Evolutionary conservation across 306 rosid genomes (phyloP).

Genomic region (Rosa multiflora): DNA sequence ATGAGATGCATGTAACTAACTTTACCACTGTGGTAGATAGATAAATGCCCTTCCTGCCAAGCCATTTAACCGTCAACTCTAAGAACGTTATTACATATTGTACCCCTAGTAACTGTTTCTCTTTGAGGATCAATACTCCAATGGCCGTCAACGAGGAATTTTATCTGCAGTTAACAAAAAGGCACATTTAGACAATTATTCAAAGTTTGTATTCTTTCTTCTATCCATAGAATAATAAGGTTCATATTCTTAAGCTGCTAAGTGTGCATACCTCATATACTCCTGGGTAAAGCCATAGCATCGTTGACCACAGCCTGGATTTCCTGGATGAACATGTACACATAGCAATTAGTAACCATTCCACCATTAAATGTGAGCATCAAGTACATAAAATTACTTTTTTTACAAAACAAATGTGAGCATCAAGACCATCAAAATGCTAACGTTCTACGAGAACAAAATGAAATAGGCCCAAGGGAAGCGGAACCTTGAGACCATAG

Average conservation of each 20-base stretch:
- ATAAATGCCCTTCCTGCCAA: conserved; percentile 21
- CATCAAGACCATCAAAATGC: not conserved
- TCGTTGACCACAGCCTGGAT: conserved; percentile 66
- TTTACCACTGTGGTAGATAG: conserved; percentile 28
- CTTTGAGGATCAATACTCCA: conserved; percentile 75
- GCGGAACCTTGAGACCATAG: not conserved
- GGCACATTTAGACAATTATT: not conserved
- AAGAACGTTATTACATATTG: conserved; percentile 77
- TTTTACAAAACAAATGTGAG: not conserved
- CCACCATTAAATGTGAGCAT: not conserved
- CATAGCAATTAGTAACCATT: conserved; percentile 28
- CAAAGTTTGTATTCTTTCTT: not conserved
- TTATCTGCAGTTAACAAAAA: conserved; percentile 57
- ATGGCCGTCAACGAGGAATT: conserved; percentile 83
- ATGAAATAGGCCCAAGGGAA: not conserved
- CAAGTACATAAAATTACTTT: not conserved
- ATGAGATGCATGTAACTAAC: conserved; percentile 4
- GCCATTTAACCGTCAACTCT: conserved; percentile 53
- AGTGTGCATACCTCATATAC: conserved; percentile 74
- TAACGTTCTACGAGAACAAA: not conserved
- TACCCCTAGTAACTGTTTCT: conserved; percentile 59
- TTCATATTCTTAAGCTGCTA: conserved; percentile 17
- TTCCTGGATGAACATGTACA: conserved; percentile 45
- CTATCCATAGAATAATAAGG: not conserved
- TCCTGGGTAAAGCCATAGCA: conserved; percentile 96